Conservation (phyloP, 192 early-diverging fungal species). For the Backusella circina region DNA sequence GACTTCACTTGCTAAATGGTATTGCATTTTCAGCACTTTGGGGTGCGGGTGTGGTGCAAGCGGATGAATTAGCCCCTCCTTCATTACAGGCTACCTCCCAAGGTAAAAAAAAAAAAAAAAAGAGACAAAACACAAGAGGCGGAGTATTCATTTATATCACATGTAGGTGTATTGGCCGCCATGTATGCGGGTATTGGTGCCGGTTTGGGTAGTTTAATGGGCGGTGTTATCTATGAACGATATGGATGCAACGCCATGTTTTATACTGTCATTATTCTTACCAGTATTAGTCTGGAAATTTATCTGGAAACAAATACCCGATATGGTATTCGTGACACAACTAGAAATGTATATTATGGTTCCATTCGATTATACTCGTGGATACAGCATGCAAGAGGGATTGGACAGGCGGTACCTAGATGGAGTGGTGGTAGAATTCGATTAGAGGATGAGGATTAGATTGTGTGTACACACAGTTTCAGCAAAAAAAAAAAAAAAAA, state of each 20-base stretch:
- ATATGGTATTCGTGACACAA: slow-evolving; percentile 27
- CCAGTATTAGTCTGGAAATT: slow-evolving; percentile 24
- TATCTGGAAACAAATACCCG: slow-evolving; percentile 36
- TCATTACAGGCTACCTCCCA: slow-evolving; percentile 42
- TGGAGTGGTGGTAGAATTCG: slow-evolving; percentile 35
- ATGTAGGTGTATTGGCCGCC: slow-evolving; percentile 32
- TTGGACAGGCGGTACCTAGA: slow-evolving; percentile 30
- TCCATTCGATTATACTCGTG: slow-evolving; percentile 12
- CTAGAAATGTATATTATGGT: slow-evolving; percentile 1
- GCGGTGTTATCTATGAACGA: slow-evolving; percentile 37
- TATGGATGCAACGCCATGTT: slow-evolving; percentile 38
- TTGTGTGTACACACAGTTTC: background rate
- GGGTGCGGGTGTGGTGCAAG: slow-evolving; percentile 41
- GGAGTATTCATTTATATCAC: too few relatives aligned
- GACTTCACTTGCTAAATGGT: slow-evolving; percentile 39
- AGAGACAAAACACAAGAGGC: too few relatives aligned
- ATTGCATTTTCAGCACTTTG: slow-evolving; percentile 45
- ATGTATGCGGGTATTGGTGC: slow-evolving; percentile 41
- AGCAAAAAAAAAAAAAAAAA: background rate
- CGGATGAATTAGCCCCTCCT: slow-evolving; percentile 40
- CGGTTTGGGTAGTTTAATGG: slow-evolving; percentile 38
- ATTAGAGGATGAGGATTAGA: slow-evolving; percentile 27
- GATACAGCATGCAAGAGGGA: slow-evolving; percentile 24
- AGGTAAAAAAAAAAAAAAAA: slow-evolving; percentile 17
- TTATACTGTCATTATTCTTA: slow-evolving; percentile 28